Percentiles rank a stretch among this genome's conserved stretches.
phyloP scores from a whole-genome alignment of 139 green algal species.

The Chlorella vulgaris region DNA sequence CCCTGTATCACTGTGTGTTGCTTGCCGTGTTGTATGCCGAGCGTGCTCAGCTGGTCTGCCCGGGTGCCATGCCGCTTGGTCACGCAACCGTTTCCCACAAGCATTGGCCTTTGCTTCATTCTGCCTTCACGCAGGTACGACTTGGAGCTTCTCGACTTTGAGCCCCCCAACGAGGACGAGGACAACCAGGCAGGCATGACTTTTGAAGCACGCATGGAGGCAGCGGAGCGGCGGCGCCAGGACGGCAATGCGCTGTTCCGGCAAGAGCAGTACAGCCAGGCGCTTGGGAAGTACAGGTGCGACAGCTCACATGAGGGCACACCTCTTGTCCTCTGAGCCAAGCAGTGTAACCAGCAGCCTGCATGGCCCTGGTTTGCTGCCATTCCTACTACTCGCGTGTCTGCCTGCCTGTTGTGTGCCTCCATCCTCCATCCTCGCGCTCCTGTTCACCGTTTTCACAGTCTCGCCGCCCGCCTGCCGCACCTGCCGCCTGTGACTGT shows the following conservation, averaged over 20 bases:
- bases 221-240: constrained; percentile 65
- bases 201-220: constrained; percentile 63
- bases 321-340: too few species aligned
- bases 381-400: too few species aligned
- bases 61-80: background rate
- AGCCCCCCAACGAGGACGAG: constrained; percentile 50
- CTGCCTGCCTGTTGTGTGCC: too few species aligned
- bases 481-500: background rate
- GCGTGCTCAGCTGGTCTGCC: too few species aligned
- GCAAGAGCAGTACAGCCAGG: constrained; percentile 46
- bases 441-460: too few species aligned
- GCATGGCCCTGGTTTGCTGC: too few species aligned
- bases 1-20: background rate
- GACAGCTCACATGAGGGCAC: too few species aligned
- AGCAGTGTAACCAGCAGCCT: too few species aligned
- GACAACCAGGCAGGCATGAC: constrained; percentile 34
- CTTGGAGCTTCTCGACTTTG: constrained; percentile 74
- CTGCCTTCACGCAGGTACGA: constrained; percentile 26
- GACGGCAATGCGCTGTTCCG: constrained; percentile 75
- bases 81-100: too few species aligned
- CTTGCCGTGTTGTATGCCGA: too few species aligned
- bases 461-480: background rate
- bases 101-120: background rate
- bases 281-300: constrained; percentile 63
- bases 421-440: too few species aligned